Base-by-base conservation (phyloP, 2,329 filamentous ascomycete genomes). In the Dactylella cylindrospora region DNA sequence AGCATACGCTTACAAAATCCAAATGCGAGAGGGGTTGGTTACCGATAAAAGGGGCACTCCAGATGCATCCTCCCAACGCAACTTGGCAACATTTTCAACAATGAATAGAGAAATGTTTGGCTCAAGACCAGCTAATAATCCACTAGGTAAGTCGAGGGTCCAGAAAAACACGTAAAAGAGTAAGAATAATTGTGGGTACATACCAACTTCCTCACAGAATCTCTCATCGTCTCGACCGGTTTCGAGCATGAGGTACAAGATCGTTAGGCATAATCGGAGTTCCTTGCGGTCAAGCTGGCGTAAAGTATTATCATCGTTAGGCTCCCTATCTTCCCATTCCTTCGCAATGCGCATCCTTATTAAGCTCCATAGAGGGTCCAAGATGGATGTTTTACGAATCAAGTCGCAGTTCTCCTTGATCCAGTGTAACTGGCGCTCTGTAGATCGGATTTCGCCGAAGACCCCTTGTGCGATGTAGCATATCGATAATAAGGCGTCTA, bases 401-500 rank as follows among this genome's bases (percentile, higher is more conserved):
- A 69, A 19, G 26, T 66, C 59, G 23, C 66, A 65, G 26, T 69
- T 69, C 23, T 64, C 65, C 32, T 67, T 66, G 25, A 69, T 68
- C 46, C 65, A 61, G 31, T 65, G 54, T 12, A 69, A 35, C 52
- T 69, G 68, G 19, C 68, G 66, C 23, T 70, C 71, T 7, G 71
- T 68, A 1, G 68, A 69, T 10, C 71, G 55, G 8, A 69, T 68
- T 28, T 71, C 69, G 2, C 70, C 71, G 38, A 66, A 69, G 15
- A 67, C 66, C 2, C 68, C 68, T 52, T 69, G 67, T 2, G 77
- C 69, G 12, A 75, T 67, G 65, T 79, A 79, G 62, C 74, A 76
- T 43, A 79, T 66, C 25, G 70, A 72, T 64, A 77, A 75, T 28
- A 79, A 66, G 6, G 74, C 74, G 64, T 76, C 74, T 32, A 78